phyloP scores from a whole-genome alignment of 148 eudicot species.

The Cornus controversa region DNA sequence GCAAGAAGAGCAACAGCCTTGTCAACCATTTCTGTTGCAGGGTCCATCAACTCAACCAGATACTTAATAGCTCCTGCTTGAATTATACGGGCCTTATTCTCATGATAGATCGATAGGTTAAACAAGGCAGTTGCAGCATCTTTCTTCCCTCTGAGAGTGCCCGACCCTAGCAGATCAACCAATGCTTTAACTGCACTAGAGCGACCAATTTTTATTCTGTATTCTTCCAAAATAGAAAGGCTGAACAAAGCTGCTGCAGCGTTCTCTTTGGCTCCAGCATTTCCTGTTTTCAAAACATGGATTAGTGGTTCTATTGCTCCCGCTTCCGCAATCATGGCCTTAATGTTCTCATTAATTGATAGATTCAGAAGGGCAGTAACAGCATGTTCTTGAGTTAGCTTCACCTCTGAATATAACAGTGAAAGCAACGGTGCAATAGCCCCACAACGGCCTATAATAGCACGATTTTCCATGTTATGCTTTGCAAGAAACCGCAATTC shows the following conservation, averaged over 20 bases:
- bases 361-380: slow-evolving; percentile 87
- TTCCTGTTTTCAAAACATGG: slow-evolving; percentile 73
- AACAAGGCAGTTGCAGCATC: slow-evolving; percentile 94
- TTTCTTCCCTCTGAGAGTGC: slow-evolving; percentile 93
- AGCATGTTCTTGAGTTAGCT: slow-evolving; percentile 81
- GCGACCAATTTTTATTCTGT: slow-evolving; percentile 79
- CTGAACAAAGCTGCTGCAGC: slow-evolving; percentile 94
- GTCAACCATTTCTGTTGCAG: slow-evolving; percentile 71
- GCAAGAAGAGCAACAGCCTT: slow-evolving; percentile 90
- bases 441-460: slow-evolving; percentile 57
- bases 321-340: slow-evolving; percentile 60
- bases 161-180: slow-evolving; percentile 72
- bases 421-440: slow-evolving; percentile 71
- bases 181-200: slow-evolving; percentile 73
- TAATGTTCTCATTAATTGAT: slow-evolving; percentile 72
- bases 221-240: slow-evolving; percentile 75
- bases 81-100: slow-evolving; percentile 87
- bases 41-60: slow-evolving; percentile 70
- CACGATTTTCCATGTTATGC: slow-evolving; percentile 71
- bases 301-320: slow-evolving; percentile 79
- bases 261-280: slow-evolving; percentile 70
- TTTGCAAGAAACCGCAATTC: slow-evolving; percentile 76
- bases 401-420: slow-evolving; percentile 52
- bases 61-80: slow-evolving; percentile 90
- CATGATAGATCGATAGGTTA: slow-evolving; percentile 86